Percentiles rank a stretch among this genome's conserved stretches.
Conservation (phyloP, 257 asterid species). For the Leonotis leonurus region DNA sequence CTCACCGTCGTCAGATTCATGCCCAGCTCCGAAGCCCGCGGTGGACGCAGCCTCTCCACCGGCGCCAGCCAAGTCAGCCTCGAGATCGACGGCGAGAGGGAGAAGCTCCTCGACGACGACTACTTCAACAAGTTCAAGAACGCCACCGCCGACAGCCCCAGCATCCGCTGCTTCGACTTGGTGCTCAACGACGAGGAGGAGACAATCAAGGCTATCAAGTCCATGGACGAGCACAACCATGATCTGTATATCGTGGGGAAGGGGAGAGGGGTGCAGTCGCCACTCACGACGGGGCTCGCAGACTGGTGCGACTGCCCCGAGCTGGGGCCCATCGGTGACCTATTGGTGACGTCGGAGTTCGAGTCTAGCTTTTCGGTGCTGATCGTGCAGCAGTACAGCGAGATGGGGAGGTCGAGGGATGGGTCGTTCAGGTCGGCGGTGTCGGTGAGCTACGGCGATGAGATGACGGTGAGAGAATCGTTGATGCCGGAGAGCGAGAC, state of each 20-base stretch:
- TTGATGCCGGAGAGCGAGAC: slow-evolving; percentile 32
- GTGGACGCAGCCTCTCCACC: too few species aligned
- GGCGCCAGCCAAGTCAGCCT: slow-evolving; percentile 35
- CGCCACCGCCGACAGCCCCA: slow-evolving; percentile 28
- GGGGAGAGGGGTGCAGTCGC: slow-evolving; percentile 55
- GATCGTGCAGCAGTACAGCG: slow-evolving; percentile 64
- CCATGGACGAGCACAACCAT: slow-evolving; percentile 48
- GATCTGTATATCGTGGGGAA: slow-evolving; percentile 84
- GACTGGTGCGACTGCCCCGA: slow-evolving; percentile 99
- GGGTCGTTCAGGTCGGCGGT: slow-evolving; percentile 36
- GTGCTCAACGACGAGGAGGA: slow-evolving; percentile 74
- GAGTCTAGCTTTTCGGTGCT: slow-evolving; percentile 59
- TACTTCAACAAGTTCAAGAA: slow-evolving; percentile 46
- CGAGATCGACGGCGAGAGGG: slow-evolving; percentile 41
- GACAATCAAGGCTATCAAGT: slow-evolving; percentile 56
- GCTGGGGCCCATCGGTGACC: slow-evolving; percentile 89
- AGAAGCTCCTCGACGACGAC: slow-evolving; percentile 53
- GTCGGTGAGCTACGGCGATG: slow-evolving; percentile 30
- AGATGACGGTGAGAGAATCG: slow-evolving; percentile 29
- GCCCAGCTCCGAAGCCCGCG: slow-evolving; percentile 39
- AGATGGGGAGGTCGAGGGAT: slow-evolving; percentile 14
- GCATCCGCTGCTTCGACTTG: slow-evolving; percentile 41
- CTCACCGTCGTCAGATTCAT: slow-evolving; percentile 63
- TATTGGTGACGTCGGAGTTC: slow-evolving; percentile 73
- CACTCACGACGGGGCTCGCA: slow-evolving; percentile 62